Conservation (phyloP, 345 rosid species). For the Orychophragmus violaceus region DNA sequence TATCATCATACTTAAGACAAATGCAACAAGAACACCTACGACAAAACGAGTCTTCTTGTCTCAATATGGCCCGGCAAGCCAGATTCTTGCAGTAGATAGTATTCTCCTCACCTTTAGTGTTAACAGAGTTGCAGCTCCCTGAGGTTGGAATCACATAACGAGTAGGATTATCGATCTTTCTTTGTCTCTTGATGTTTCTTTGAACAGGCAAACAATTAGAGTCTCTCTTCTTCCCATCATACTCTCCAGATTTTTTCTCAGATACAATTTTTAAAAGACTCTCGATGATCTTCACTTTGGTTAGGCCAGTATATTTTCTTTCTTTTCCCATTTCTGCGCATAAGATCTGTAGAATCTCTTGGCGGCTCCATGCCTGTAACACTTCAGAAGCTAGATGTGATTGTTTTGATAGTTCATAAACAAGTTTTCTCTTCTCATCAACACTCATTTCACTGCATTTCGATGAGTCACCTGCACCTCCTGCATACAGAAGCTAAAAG, state of each 20-base stretch:
- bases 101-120: slow-evolving; percentile 22
- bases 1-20: slow-evolving; percentile 66
- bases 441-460: slow-evolving; percentile 55
- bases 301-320: slow-evolving; percentile 65
- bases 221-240: slow-evolving; percentile 35
- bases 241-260: slow-evolving; percentile 43
- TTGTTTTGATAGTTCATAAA: slow-evolving; percentile 51
- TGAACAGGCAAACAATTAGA: slow-evolving; percentile 23
- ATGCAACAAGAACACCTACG: slow-evolving; percentile 86
- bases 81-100: slow-evolving; percentile 46
- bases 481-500: slow-evolving; percentile 6
- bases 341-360: slow-evolving; percentile 71
- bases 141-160: slow-evolving; percentile 27
- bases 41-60: slow-evolving; percentile 52
- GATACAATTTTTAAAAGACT: slow-evolving; percentile 57
- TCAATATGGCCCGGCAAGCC: slow-evolving; percentile 57
- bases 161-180: slow-evolving; percentile 31
- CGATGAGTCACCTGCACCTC: slow-evolving; percentile 40
- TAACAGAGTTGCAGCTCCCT: slow-evolving; percentile 20
- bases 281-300: slow-evolving; percentile 69
- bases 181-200: slow-evolving; percentile 17
- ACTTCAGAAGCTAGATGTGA: slow-evolving; percentile 53
- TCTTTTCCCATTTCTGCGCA: slow-evolving; percentile 88
- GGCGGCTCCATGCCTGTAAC: slow-evolving; percentile 64
- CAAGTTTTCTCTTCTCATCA: slow-evolving; percentile 64